phyloP scores from a whole-genome alignment of 441 rosid species.

The Populus hybrid region DNA sequence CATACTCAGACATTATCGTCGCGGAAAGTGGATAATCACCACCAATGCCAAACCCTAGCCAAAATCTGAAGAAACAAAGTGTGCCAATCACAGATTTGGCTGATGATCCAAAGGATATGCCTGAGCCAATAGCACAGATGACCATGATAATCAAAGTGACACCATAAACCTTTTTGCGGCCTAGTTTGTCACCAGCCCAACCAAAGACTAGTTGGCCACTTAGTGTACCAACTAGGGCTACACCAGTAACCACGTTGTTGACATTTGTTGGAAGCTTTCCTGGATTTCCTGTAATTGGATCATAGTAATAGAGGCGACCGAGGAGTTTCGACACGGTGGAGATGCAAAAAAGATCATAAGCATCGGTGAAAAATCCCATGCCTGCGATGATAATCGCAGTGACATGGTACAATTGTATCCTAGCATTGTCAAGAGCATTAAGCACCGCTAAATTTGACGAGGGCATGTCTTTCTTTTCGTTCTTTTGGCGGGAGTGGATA shows the following conservation, averaged over 20 bases:
- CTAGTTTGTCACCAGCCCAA: conserved; percentile 69
- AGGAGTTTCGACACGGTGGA: conserved; percentile 60
- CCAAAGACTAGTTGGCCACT: conserved; percentile 64
- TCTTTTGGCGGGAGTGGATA: too few relatives aligned
- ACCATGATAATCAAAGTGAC: conserved; percentile 63
- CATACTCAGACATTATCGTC: conserved; percentile 72
- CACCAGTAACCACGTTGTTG: conserved; percentile 53
- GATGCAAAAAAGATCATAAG: conserved; percentile 73
- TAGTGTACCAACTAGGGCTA: conserved; percentile 60
- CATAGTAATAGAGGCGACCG: conserved; percentile 61
- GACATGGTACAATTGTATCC: conserved; percentile 60
- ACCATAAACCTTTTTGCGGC: conserved; percentile 59
- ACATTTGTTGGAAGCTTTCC: conserved; percentile 42
- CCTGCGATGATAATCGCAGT: conserved; percentile 71
- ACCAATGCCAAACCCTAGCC: conserved; percentile 79
- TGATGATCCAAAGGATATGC: conserved; percentile 51
- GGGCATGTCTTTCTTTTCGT: conserved; percentile 16
- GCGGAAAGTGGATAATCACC: conserved; percentile 84
- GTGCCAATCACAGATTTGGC: conserved; percentile 48
- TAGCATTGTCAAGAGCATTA: conserved; percentile 53
- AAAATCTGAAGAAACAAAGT: conserved; percentile 74
- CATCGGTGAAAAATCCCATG: conserved; percentile 81
- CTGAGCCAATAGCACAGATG: conserved; percentile 50
- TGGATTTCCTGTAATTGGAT: conserved; percentile 21
- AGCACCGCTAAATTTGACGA: conserved; percentile 40